Base-by-base conservation (phyloP, 179 eudicot genomes). In the Heliamphora pulchella region DNA sequence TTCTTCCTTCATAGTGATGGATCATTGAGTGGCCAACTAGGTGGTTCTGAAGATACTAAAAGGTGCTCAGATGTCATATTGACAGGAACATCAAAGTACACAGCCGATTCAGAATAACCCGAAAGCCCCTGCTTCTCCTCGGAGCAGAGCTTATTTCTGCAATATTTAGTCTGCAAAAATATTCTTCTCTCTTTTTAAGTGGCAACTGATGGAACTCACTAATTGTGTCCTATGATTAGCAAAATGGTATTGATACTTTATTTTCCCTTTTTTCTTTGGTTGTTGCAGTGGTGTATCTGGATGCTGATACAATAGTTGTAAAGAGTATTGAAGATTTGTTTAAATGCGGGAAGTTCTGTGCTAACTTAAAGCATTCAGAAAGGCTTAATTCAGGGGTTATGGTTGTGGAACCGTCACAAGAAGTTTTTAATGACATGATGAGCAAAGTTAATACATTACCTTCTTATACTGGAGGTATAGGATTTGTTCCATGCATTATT, bases 331-430 rank as follows among this genome's bases (percentile, higher is more conserved):
- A 96, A 31, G 96, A 90, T 86, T 90, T 96, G 63, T 96, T 96
- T 78, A 91, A 88, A 77, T 96, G 99, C 85, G 90, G 91, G 76
- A 96, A 91, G 85, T 96, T 96, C 71, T 96, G 99, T 86, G 99
- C 99, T 69, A 96, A 96, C 83, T 85, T 96, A 83, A 96, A 96
- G 88, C 99, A 96, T 86, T 96, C 99, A 20, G 99, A 96, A 81
- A 91, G 98, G 87, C 86, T 96, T 20, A 96, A 96, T 85, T 96
- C 99, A 47, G 99, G 99, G 41, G 99, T 96, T 61, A 86, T 96
- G 90, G 99, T 96, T 75, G 94, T 94, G 64, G 98, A 94, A 87
- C 99, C 99, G 51, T 96, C 99, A 66, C 89, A 83, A 82, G 82
- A 74, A 54, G 87, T 96, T 75, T 96, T 96, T 79, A 88, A 85